Conservation (phyloP, 352 stramenopile genomes). For the Globisporangium megalacanthum region DNA sequence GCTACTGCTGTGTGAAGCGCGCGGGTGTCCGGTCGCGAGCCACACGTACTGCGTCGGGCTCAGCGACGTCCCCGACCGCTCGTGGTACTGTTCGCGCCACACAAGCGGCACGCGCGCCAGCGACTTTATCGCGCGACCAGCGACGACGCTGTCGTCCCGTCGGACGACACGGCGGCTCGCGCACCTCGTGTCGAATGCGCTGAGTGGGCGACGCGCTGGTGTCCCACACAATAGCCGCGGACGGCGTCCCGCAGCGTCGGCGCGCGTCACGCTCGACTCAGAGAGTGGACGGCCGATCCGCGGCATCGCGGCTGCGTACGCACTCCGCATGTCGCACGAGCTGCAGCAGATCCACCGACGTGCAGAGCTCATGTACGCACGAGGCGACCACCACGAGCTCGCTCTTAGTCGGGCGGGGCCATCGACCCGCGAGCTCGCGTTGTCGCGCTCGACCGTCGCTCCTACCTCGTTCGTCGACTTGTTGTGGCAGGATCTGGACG, state of each 20-base stretch:
- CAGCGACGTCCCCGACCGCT: slow-evolving; percentile 39
- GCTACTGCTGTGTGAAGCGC: slow-evolving; percentile 69
- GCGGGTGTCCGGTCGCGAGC: slow-evolving; percentile 47
- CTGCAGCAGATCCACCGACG: slow-evolving; percentile 63
- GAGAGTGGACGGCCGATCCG: slow-evolving; percentile 41
- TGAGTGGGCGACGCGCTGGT: slow-evolving; percentile 19
- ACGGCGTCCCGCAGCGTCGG: slow-evolving; percentile 3
- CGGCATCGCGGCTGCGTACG: slow-evolving; percentile 59
- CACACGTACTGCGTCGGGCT: slow-evolving; percentile 80
- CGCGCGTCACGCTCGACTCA: slow-evolving; percentile 20
- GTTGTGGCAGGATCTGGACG: slow-evolving; percentile 61
- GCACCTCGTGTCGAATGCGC: slow-evolving; percentile 68
- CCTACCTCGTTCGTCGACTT: slow-evolving; percentile 22
- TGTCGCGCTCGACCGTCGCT: slow-evolving; percentile 24
- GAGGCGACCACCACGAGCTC: slow-evolving; percentile 45
- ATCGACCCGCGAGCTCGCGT: slow-evolving; percentile 11
- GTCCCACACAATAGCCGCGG: neutral
- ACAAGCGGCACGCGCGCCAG: slow-evolving; percentile 29
- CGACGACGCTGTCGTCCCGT: slow-evolving; percentile 57
- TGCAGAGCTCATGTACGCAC: slow-evolving; percentile 68
- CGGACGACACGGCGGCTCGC: slow-evolving; percentile 56
- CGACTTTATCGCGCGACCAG: slow-evolving; percentile 45
- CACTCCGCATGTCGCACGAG: slow-evolving; percentile 72
- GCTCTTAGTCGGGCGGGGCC: slow-evolving; percentile 23
- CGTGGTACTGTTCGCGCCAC: slow-evolving; percentile 73